Evolutionary conservation across 73 alveolate genomes (phyloP).

Genomic region (Blepharisma japonicum): DNA sequence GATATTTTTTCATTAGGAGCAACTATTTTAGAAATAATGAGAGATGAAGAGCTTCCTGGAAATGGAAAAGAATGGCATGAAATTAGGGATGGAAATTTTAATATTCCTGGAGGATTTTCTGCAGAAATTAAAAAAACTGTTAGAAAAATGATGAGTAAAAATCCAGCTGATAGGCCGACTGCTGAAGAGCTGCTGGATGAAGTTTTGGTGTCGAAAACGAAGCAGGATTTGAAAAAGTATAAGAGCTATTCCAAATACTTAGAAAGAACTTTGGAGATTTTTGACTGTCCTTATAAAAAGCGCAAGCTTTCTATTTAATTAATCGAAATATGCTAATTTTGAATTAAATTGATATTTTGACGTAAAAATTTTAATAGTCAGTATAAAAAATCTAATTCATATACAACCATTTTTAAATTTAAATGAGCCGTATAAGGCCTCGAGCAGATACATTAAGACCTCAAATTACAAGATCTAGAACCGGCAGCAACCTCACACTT

Average conservation of each 20-base stretch:
- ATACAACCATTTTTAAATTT: too few relatives aligned
- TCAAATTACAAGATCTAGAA: too few relatives aligned
- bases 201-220: background rate
- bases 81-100: slow-evolving; percentile 45
- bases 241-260: background rate
- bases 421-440: too few relatives aligned
- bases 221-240: background rate
- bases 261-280: background rate
- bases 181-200: background rate
- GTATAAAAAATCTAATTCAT: too few relatives aligned
- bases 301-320: too few relatives aligned
- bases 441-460: too few relatives aligned
- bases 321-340: too few relatives aligned
- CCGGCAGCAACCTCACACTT: too few relatives aligned
- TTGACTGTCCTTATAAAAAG: too few relatives aligned
- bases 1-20: slow-evolving; percentile 61
- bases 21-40: slow-evolving; percentile 44
- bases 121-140: background rate
- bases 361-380: too few relatives aligned
- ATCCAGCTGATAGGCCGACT: slow-evolving; percentile 12
- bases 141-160: background rate
- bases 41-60: slow-evolving; percentile 26
- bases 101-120: slow-evolving; percentile 26
- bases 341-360: too few relatives aligned
- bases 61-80: slow-evolving; percentile 56